Conservation (phyloP, 2,329 filamentous ascomycete genomes). For the Colletotrichum shisoi region DNA sequence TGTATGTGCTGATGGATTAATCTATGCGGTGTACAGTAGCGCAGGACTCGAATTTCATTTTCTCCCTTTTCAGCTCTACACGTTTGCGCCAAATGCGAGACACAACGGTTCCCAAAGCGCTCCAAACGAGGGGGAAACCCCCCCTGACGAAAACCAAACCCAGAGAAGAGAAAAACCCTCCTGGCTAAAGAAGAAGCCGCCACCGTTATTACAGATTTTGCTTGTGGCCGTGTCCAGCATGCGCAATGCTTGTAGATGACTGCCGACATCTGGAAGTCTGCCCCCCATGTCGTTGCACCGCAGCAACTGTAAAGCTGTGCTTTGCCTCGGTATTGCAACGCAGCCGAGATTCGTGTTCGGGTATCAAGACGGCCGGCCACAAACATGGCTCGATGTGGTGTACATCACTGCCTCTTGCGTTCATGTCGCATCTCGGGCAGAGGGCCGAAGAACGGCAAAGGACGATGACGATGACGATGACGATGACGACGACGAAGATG, state of each 20-base stretch:
- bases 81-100: constrained; percentile 16
- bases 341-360: not conserved
- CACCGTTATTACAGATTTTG: constrained; percentile 24
- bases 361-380: not conserved
- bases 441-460: not conserved
- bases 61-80: constrained; percentile 20
- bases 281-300: not conserved
- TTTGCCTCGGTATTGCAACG: constrained; percentile 10
- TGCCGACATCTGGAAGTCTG: constrained; percentile 1
- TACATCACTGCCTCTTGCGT: not conserved
- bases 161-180: constrained; percentile 10
- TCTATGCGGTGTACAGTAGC: constrained; percentile 32
- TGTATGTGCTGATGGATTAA: constrained; percentile 21
- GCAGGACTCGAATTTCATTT: constrained; percentile 15
- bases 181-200: constrained; percentile 5
- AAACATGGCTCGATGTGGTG: constrained; percentile 4
- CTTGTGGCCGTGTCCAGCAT: constrained; percentile 7
- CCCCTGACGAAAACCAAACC: too few relatives aligned
- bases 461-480: not conserved
- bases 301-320: constrained; percentile 23
- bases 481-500: not conserved
- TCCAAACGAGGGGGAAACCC: not conserved
- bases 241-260: constrained; percentile 12
- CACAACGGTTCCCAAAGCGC: not conserved
- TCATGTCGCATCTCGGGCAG: not conserved